Evolutionary conservation across 306 rosid species (phyloP), one percentile per base, ranked within the genome.

Genomic region (Castanea crenata): DNA sequence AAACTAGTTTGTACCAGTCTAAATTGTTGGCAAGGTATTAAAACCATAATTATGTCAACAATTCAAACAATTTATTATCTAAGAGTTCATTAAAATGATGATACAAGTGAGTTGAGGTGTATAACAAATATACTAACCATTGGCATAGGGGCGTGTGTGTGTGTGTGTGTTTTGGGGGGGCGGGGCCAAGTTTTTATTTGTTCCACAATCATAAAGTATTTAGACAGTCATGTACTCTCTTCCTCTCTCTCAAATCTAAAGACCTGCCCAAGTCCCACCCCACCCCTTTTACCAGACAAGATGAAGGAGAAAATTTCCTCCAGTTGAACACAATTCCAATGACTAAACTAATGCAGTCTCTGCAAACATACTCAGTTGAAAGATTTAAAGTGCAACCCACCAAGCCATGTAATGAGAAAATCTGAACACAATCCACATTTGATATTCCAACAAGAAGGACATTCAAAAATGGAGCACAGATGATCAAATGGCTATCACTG

Each of bases 371-470:
- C 32, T 61, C 46, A 35, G 34, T 58, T 77, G 38, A 72, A 61
- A 57, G 61, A 61, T 69, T n/a, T 27, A 58, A 74, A 73, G 44
- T 55, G 55, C 27, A 80, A 86, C 94, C 73, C 88, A 95, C 99
- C 98, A 91, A 81, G 82, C 99, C 99, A 84, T 90, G 97, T 38
- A 95, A 87, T 82, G 99, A 91, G 90, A 95, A 92, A 73, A 92
- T 89, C 83, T 91, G 99, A 82, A 92, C 90, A 71, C 80, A 86
- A 82, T 90, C 99, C 25, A 85, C 62, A 25, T 92, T 85, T 71
- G 98, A 92, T 80, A 91, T 89, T 82, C 96, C 99, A 79, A 83
- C 44, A 78, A 95, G 87, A 64, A 95, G 96, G 73, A 79, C 80
- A 76, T 95, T 91, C 74, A 92, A 81, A 88, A 95, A 80, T 75